Conservation (phyloP, 139 green algal genomes). For the Dunaliella primolecta region DNA sequence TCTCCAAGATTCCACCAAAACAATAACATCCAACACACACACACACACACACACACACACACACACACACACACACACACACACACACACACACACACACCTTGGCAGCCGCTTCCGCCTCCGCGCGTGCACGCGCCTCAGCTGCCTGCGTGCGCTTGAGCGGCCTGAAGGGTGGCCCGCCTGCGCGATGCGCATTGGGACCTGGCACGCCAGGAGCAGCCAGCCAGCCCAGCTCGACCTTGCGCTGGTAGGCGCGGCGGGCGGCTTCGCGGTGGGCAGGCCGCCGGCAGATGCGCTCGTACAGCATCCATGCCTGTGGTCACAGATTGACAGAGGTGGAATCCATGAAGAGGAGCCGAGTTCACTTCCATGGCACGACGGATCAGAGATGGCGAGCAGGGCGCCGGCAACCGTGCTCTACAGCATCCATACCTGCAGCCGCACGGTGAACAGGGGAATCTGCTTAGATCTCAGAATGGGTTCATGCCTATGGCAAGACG, state of each 20-base stretch:
- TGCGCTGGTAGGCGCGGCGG: neutral
- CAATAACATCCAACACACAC: neutral
- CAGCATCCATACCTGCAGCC: too few species aligned
- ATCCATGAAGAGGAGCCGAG: too few species aligned
- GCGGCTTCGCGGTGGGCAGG: neutral
- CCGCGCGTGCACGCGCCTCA: neutral
- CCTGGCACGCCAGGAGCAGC: neutral
- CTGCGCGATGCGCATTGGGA: neutral
- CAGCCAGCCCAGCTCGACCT: constrained; percentile 14
- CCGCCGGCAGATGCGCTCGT: neutral
- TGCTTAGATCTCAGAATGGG: too few species aligned
- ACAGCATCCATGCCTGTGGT: neutral
- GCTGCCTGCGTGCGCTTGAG: neutral
- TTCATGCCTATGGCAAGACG: too few species aligned
- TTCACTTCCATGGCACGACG: too few species aligned
- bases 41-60: neutral
- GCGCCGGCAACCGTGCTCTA: too few species aligned
- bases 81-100: neutral
- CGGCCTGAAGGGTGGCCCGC: neutral
- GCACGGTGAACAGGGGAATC: too few species aligned
- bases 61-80: neutral
- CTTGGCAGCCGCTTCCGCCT: neutral
- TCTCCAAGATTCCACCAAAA: neutral
- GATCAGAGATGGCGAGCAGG: too few species aligned
- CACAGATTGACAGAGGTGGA: too few species aligned